These are phyloP conservation scores for Ophiostoma sp. DNA, from an alignment of 2,329 filamentous ascomycete genomes.

Conservation along the genomic window DNA sequence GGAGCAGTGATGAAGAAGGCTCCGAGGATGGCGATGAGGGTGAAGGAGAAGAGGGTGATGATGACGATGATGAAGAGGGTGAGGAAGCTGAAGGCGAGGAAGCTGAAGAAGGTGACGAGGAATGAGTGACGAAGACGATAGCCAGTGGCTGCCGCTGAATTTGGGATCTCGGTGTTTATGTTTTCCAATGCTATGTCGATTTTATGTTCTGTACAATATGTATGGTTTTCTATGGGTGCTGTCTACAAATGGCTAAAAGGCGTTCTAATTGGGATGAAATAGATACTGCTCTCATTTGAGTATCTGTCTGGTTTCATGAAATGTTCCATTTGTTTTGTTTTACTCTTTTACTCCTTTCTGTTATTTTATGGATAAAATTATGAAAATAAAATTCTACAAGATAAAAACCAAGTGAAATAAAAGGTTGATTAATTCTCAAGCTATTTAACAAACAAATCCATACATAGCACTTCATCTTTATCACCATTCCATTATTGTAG, in stretches of 20 bases:
- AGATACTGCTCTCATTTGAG: too few relatives aligned
- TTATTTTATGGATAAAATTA: too few relatives aligned
- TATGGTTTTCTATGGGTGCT: neutral
- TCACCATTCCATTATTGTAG: neutral
- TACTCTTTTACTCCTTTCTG: too few relatives aligned
- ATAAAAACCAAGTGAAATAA: too few relatives aligned
- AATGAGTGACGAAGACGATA: neutral
- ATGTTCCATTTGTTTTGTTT: too few relatives aligned
- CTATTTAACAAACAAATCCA: too few relatives aligned
- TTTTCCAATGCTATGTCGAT: neutral
- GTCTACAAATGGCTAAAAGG: neutral
- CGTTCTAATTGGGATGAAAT: neutral
- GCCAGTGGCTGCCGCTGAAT: neutral
- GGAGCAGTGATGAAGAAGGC: constrained; percentile 50
- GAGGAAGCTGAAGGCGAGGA: neutral
- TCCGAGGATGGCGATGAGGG: constrained; percentile 21
- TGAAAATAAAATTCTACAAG: too few relatives aligned
- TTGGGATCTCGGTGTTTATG: neutral
- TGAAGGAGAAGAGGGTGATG: constrained; percentile 6
- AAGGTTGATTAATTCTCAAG: too few relatives aligned
- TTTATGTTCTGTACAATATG: neutral
- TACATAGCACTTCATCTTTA: neutral
- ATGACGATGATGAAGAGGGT: neutral
- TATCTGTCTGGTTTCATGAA: too few relatives aligned
- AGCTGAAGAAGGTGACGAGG: constrained; percentile 1